Conservation (phyloP, 1,284 basidiomycete species). For the Pseudozyma tsukubaensis region DNA sequence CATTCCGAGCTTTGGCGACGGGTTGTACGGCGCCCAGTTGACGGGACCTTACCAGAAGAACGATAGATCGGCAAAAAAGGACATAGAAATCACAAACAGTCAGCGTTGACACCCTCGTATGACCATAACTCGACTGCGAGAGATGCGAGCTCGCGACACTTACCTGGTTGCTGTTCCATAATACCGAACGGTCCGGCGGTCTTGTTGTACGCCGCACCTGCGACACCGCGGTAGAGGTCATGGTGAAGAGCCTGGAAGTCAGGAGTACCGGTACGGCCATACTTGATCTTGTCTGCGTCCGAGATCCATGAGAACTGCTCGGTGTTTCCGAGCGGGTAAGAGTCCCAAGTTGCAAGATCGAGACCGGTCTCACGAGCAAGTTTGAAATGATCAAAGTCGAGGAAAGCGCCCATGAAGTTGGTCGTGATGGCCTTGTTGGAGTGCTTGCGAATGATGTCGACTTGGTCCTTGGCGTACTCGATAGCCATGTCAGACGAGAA, state of each 20-base stretch:
- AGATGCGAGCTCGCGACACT: neutral
- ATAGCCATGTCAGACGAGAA: slow-evolving; percentile 50
- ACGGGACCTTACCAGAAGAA: slow-evolving; percentile 39
- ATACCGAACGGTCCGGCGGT: slow-evolving; percentile 43
- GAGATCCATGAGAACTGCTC: slow-evolving; percentile 44
- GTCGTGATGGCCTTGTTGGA: slow-evolving; percentile 49
- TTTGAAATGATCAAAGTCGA: slow-evolving; percentile 53
- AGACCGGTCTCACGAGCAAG: slow-evolving; percentile 33
- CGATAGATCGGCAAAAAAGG: no score
- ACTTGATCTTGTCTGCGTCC: slow-evolving; percentile 41
- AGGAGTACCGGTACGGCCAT: slow-evolving; percentile 42
- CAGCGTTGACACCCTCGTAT: no score
- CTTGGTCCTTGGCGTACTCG: slow-evolving; percentile 46
- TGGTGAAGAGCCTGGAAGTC: slow-evolving; percentile 51
- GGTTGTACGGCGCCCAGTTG: slow-evolving; percentile 46
- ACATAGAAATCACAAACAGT: no score
- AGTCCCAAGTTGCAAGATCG: slow-evolving; percentile 51
- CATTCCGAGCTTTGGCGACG: slow-evolving; percentile 43
- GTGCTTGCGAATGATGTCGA: slow-evolving; percentile 42
- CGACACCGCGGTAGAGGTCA: slow-evolving; percentile 43
- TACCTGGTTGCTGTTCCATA: slow-evolving; percentile 53
- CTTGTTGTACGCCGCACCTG: slow-evolving; percentile 44
- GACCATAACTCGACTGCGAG: neutral
- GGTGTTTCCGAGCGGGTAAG: slow-evolving; percentile 49
- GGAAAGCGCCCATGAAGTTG: slow-evolving; percentile 51